Percentiles rank a stretch among this genome's conserved stretches.
phyloP scores from a whole-genome alignment of 1,284 basidiomycete species.

The Omphalotus olearius region DNA sequence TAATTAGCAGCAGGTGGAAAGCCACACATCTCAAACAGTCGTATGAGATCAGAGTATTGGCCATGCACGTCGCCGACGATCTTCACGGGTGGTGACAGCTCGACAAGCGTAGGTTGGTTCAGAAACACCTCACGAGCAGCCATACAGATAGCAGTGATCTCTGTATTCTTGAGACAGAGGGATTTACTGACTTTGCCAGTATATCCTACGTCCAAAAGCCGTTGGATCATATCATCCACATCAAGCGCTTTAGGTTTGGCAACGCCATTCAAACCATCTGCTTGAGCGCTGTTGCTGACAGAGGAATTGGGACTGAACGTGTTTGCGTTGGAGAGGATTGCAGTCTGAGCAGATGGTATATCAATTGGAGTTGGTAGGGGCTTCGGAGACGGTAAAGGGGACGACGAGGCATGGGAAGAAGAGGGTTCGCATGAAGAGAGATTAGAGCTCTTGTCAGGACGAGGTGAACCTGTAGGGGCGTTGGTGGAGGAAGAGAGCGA shows the following conservation, averaged over 20 bases:
- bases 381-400: slow-evolving; percentile 34
- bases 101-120: slow-evolving; percentile 94
- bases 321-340: slow-evolving; percentile 60
- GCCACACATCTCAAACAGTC: slow-evolving; percentile 99
- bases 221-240: slow-evolving; percentile 98
- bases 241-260: slow-evolving; percentile 73
- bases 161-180: slow-evolving; percentile 93
- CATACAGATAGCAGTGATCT: slow-evolving; percentile 93
- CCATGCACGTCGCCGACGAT: slow-evolving; percentile 99
- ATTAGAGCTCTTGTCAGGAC: slow-evolving; percentile 26
- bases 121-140: slow-evolving; percentile 98
- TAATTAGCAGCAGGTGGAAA: slow-evolving; percentile 98
- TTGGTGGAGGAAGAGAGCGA: slow-evolving; percentile 23
- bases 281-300: slow-evolving; percentile 40
- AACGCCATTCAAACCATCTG: slow-evolving; percentile 41
- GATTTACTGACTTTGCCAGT: slow-evolving; percentile 98
- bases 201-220: slow-evolving; percentile 95
- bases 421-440: slow-evolving; percentile 14
- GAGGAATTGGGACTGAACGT: slow-evolving; percentile 45
- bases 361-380: slow-evolving; percentile 59
- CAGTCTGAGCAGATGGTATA: slow-evolving; percentile 64
- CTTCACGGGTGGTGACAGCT: slow-evolving; percentile 97
- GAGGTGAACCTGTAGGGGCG: slow-evolving; percentile 31
- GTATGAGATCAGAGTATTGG: slow-evolving; percentile 97
- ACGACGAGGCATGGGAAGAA: slow-evolving; percentile 21